Evolutionary conservation across 2,329 filamentous ascomycete genomes (phyloP), one percentile per base, ranked within the genome.

Genomic region (Dryadomyces quercus-mongolicae): DNA sequence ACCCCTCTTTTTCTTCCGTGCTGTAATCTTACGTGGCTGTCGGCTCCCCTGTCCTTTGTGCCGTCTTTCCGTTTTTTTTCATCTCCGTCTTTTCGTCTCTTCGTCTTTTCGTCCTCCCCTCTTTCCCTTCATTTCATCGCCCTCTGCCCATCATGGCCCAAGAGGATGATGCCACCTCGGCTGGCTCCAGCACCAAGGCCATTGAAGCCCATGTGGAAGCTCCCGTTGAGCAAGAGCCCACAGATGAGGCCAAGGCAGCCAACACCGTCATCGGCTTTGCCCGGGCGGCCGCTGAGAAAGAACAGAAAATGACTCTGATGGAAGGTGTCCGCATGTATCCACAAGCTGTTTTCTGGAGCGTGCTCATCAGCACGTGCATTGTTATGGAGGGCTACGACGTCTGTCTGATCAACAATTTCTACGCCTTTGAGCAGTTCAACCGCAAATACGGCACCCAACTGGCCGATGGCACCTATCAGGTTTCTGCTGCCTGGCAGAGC

Each of bases 341-440:
- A 56, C 92, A 94, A 72, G 90, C 90, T 21, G 84, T 94, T 55
- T 77, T 73, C 21, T 95, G 88, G 88, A 88, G 84, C 62, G 64
- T 95, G 51, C 73, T 94, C 56, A 91, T 95, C 67, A 92, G 86
- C n/a, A 92, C 88, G 0, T 91, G 86, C 66, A 93, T 95, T 63
- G 82, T 81, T 62, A 95, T 95, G 90, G 89, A 95, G 68, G 89
- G 88, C 38, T 94, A 91, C 71, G 88, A 95, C 65, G 75, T 93
- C 56, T 84, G 81, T 62, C 73, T 94, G 53, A 81, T 93, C 62
- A 88, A 85, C 72, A 91, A 91, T 68, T 89, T 93, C 64, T 91
- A 61, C 51, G 60, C 60, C 43, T 67, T 68, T 55, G 61, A 62
- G 5, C 74, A 78, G 60, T 82, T 82, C 66, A 78, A 77, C 60